phyloP scores from a whole-genome alignment of 306 rosid species.

The Quercus aquifolioides region DNA sequence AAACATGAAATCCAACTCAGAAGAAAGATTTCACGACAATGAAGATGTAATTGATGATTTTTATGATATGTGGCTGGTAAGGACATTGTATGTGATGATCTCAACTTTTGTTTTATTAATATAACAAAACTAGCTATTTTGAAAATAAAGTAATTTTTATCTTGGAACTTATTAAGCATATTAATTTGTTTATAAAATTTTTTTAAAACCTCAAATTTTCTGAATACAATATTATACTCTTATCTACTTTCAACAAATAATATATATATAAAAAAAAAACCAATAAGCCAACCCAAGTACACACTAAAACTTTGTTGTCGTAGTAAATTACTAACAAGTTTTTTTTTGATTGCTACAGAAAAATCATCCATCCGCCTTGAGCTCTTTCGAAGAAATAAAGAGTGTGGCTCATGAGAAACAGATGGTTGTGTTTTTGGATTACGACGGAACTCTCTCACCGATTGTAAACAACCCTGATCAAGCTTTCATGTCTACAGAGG shows the following conservation, averaged over 20 bases:
- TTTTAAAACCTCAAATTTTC: too few relatives aligned
- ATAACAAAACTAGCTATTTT: too few relatives aligned
- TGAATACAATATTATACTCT: too few relatives aligned
- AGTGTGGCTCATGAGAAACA: conserved; percentile 35
- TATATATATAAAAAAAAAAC: not conserved
- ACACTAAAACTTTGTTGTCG: not conserved
- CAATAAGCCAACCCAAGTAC: not conserved
- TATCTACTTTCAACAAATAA: not conserved
- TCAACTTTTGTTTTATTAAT: too few relatives aligned
- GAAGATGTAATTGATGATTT: conserved; percentile 19
- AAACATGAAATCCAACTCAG: conserved; percentile 16
- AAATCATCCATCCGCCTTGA: conserved; percentile 50
- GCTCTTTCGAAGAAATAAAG: conserved; percentile 49
- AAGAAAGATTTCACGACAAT: not conserved
- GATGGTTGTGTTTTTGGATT: conserved; percentile 53
- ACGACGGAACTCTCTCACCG: conserved; percentile 59
- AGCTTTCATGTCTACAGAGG: conserved; percentile 48
- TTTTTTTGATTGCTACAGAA: conserved; percentile 18
- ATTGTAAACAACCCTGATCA: conserved; percentile 50
- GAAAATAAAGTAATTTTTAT: too few relatives aligned
- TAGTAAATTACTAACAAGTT: not conserved
- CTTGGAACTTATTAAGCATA: too few relatives aligned
- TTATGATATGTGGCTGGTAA: conserved; percentile 52
- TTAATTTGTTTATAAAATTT: too few relatives aligned
- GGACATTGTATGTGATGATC: not conserved